These are phyloP conservation scores for Monosporascus sp. DNA, from an alignment of 2,329 filamentous ascomycete genomes.

Conservation along the genomic window DNA sequence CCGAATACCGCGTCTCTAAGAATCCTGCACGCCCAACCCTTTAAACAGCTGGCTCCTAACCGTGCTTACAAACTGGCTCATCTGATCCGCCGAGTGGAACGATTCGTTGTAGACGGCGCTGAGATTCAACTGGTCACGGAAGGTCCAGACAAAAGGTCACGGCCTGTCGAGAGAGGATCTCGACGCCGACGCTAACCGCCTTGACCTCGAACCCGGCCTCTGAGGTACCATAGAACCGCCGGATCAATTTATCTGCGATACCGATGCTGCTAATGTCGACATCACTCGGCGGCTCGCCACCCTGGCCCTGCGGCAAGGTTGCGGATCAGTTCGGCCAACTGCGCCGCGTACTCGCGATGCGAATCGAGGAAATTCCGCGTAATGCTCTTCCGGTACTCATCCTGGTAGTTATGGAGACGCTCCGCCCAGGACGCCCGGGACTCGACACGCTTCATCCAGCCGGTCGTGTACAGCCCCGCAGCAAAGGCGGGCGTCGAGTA, in stretches of 20 bases:
- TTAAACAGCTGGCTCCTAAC: constrained; percentile 17
- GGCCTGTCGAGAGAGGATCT: constrained; percentile 24
- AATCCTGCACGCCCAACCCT: constrained; percentile 7
- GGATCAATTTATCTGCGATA: constrained; percentile 18
- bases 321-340: constrained; percentile 14
- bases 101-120: constrained; percentile 27
- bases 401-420: constrained; percentile 9
- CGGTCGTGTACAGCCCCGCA: constrained; percentile 12
- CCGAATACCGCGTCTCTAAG: background rate
- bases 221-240: constrained; percentile 16
- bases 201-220: constrained; percentile 19
- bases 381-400: constrained; percentile 17
- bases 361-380: constrained; percentile 16
- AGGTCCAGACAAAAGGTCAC: constrained; percentile 27
- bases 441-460: constrained; percentile 9
- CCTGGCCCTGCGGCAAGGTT: constrained; percentile 13
- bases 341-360: constrained; percentile 23
- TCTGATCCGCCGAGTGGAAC: constrained; percentile 21
- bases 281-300: constrained; percentile 19
- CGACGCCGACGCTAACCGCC: constrained; percentile 24
- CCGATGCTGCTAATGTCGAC: constrained; percentile 25
- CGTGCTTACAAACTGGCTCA: constrained; percentile 16
- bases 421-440: constrained; percentile 5
- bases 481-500: constrained; percentile 20
- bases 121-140: constrained; percentile 25